Evolutionary conservation across 2,329 filamentous ascomycete species (phyloP).

Genomic region (Colletotrichum sublineola): DNA sequence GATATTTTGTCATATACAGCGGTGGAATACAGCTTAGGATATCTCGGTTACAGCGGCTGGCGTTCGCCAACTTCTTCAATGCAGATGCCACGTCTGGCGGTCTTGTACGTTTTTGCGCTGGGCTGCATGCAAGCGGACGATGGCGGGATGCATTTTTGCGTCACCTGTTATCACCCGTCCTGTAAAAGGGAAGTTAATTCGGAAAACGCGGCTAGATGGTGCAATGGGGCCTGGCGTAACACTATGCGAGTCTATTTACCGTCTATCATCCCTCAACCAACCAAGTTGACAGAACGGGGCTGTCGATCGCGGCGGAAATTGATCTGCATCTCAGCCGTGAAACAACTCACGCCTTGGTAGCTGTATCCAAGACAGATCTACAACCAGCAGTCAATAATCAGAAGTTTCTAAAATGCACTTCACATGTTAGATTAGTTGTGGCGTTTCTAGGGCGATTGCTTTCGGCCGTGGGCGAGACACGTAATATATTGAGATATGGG

Average conservation of each 20-base stretch:
- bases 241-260: not conserved
- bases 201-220: not conserved
- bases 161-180: not conserved
- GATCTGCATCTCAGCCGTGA: not conserved
- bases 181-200: no score
- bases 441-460: not conserved
- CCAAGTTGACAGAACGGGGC: not conserved
- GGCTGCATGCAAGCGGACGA: conserved; percentile 2
- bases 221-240: not conserved
- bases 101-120: not conserved
- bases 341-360: not conserved
- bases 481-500: not conserved
- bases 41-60: not conserved
- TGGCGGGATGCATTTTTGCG: not conserved
- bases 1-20: conserved; percentile 15
- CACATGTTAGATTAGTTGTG: not conserved
- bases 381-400: not conserved
- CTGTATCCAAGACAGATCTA: conserved; percentile 23
- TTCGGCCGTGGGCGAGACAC: conserved; percentile 9
- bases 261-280: not conserved
- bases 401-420: not conserved
- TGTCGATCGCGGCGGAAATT: not conserved
- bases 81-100: not conserved
- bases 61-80: not conserved
- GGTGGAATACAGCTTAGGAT: not conserved